A percentile compares a stretch with the other conserved stretches of the same genome.
Conservation (phyloP, 1,139 yeast genomes). For the Tardiomyces digboiensis region DNA sequence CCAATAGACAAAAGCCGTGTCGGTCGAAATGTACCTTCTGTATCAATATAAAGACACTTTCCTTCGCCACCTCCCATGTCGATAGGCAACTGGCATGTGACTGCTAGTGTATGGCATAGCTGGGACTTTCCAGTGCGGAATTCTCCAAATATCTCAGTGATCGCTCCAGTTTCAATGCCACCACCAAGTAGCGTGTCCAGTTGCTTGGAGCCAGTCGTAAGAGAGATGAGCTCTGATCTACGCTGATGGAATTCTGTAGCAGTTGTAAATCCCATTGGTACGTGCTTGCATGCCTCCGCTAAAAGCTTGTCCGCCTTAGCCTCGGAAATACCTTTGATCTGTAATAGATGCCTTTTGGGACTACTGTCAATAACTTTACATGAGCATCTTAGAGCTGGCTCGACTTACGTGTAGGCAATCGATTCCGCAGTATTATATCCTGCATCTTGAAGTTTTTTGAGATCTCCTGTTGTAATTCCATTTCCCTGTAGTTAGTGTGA, state of each 20-base stretch:
- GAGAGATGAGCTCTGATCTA: slow-evolving; percentile 81
- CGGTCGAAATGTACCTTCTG: slow-evolving; percentile 96
- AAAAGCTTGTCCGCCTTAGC: slow-evolving; percentile 87
- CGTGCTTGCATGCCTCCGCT: slow-evolving; percentile 75
- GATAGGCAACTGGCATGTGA: slow-evolving; percentile 92
- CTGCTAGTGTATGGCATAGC: slow-evolving; percentile 92
- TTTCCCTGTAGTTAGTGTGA: slow-evolving; percentile 47
- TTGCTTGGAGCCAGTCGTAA: slow-evolving; percentile 94
- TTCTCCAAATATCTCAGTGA: slow-evolving; percentile 96
- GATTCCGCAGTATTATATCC: slow-evolving; percentile 89
- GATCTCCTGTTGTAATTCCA: slow-evolving; percentile 76
- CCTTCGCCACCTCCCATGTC: slow-evolving; percentile 99
- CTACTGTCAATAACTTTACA: not conserved
- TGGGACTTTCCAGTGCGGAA: slow-evolving; percentile 98
- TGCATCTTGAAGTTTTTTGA: slow-evolving; percentile 69
- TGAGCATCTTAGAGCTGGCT: too few species aligned
- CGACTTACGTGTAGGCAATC: slow-evolving; percentile 62
- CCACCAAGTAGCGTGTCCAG: slow-evolving; percentile 92
- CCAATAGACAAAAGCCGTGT: slow-evolving; percentile 85
- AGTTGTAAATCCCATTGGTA: slow-evolving; percentile 96
- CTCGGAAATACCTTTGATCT: slow-evolving; percentile 89
- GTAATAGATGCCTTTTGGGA: slow-evolving; percentile 65
- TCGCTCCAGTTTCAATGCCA: slow-evolving; percentile 95
- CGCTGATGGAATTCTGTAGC: slow-evolving; percentile 92
- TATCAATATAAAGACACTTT: slow-evolving; percentile 89